Evolutionary conservation across 768 basidiomycete genomes (phyloP).

Genomic region (Podaxis carcinomalis): DNA sequence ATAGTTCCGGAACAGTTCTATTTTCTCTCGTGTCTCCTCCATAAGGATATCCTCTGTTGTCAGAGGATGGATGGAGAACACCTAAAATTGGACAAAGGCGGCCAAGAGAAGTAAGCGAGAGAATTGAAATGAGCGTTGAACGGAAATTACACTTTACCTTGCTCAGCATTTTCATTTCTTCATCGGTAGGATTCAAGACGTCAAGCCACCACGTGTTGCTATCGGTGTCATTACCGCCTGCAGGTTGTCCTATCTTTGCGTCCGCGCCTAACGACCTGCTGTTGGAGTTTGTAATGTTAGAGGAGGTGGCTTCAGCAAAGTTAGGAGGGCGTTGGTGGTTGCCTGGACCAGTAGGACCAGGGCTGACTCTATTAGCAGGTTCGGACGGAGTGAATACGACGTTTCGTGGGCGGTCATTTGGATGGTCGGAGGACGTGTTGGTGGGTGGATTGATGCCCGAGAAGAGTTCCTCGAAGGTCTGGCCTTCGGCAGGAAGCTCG

Average conservation of each 20-base stretch:
- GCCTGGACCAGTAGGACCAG: neutral
- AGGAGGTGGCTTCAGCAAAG: conserved; percentile 4
- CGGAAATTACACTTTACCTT: conserved; percentile 53
- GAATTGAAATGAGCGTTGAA: neutral
- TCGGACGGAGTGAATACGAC: conserved; percentile 17
- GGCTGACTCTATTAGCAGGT: conserved; percentile 1
- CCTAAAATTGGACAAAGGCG: conserved; percentile 39
- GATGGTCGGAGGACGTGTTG: conserved; percentile 7
- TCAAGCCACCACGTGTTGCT: conserved; percentile 97
- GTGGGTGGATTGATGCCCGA: conserved; percentile 35
- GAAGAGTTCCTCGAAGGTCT: conserved; percentile 91
- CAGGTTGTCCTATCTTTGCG: conserved; percentile 14
- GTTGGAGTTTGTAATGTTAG: neutral
- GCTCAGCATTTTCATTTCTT: conserved; percentile 96
- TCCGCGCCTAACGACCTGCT: conserved; percentile 6
- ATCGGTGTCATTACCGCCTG: conserved; percentile 46
- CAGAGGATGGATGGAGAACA: conserved; percentile 94
- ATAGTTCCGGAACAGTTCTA: conserved; percentile 97
- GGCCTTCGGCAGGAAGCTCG: conserved; percentile 91
- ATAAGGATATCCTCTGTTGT: conserved; percentile 99
- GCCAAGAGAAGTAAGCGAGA: neutral
- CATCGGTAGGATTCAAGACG: conserved; percentile 88
- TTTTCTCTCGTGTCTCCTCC: conserved; percentile 99
- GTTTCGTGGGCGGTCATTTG: conserved; percentile 18
- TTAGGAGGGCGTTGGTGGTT: neutral